Percentiles rank a stretch among this genome's conserved stretches.
Evolutionary conservation across 805 yeast genomes (phyloP).

Genomic region (Pichia nakasei): DNA sequence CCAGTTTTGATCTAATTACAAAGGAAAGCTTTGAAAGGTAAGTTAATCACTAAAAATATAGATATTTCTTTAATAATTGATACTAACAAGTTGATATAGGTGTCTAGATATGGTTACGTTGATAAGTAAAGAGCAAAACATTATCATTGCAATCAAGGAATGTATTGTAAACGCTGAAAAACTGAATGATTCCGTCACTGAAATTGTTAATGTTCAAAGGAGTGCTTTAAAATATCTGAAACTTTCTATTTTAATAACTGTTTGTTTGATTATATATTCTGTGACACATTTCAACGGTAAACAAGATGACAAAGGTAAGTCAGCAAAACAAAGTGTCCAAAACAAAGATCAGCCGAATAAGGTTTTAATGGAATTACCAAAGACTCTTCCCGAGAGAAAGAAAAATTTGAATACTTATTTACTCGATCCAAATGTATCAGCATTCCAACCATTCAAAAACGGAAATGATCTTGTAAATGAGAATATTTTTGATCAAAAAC

Average conservation of each 20-base stretch:
- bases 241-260: too few relatives aligned
- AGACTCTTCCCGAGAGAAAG: too few relatives aligned
- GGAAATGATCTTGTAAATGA: too few relatives aligned
- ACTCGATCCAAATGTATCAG: too few relatives aligned
- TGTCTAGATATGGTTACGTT: conserved; percentile 5
- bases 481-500: too few relatives aligned
- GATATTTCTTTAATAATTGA: not conserved
- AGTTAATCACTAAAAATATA: not conserved
- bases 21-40: conserved; percentile 2
- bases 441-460: too few relatives aligned
- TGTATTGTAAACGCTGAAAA: conserved; percentile 1
- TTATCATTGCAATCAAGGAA: not conserved
- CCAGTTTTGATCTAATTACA: not conserved
- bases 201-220: not conserved
- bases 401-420: too few relatives aligned
- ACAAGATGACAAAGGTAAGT: too few relatives aligned
- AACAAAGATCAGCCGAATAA: too few relatives aligned
- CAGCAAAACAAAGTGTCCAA: too few relatives aligned
- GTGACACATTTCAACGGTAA: too few relatives aligned
- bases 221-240: not conserved
- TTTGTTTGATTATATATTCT: not conserved
- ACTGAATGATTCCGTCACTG: not conserved
- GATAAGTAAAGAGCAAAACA: not conserved
- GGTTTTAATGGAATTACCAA: too few relatives aligned
- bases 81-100: conserved; percentile 3